Conservation (phyloP, 2,329 filamentous ascomycete genomes). For the Corniculantispora saksenae region DNA sequence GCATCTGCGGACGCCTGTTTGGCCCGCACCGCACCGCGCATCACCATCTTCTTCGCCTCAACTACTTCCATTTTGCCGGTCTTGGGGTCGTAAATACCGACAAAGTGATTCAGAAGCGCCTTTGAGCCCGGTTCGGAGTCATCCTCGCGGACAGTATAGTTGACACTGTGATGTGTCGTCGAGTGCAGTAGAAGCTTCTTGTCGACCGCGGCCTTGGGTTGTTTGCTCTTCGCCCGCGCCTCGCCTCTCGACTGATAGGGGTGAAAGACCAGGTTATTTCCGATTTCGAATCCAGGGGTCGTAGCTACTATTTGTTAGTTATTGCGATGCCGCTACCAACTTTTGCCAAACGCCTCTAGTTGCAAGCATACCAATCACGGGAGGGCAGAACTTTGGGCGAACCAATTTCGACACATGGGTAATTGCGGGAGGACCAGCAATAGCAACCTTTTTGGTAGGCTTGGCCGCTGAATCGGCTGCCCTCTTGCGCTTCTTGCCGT, state of each 20-base stretch:
- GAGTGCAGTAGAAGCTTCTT: constrained; percentile 60
- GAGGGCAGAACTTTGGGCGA: constrained; percentile 49
- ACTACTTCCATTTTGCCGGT: constrained; percentile 62
- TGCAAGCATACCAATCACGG: constrained; percentile 50
- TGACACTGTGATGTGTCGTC: constrained; percentile 55
- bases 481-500: constrained; percentile 57
- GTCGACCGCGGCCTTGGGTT: constrained; percentile 41
- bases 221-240: constrained; percentile 37
- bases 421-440: constrained; percentile 41
- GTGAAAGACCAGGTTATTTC: constrained; percentile 44
- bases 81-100: constrained; percentile 64
- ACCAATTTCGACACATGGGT: constrained; percentile 50
- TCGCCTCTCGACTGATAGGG: constrained; percentile 47
- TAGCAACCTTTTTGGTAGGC: constrained; percentile 54
- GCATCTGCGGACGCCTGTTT: constrained; percentile 53
- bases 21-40: constrained; percentile 58
- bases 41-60: constrained; percentile 64
- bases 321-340: background rate
- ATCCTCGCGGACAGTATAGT: constrained; percentile 60
- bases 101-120: constrained; percentile 59
- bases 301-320: constrained; percentile 33
- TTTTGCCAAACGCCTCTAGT: background rate
- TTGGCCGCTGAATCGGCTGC: constrained; percentile 42
- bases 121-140: constrained; percentile 30
- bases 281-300: constrained; percentile 39